Base-by-base conservation (phyloP, 257 asterid species). In the Paulownia fortunei region DNA sequence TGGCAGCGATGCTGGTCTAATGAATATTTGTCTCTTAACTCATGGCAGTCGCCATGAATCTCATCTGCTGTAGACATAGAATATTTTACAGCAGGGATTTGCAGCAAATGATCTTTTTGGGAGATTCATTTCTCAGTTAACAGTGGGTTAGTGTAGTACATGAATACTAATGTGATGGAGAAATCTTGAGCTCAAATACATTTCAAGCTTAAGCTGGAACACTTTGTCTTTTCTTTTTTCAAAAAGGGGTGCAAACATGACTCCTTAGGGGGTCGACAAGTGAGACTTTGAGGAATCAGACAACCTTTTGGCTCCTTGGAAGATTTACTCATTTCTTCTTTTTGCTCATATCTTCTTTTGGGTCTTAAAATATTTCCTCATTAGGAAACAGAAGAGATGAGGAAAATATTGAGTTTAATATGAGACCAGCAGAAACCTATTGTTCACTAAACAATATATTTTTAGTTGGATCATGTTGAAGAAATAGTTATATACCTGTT, bases 391-490 rank as follows among this genome's bases (percentile, higher is more conserved):
- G 60, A 21, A 72, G 32, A 3, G 23, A 15, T 52, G 55, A 74
- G 12, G 6, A 8, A 37, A 52, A 52, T 9, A 55, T 60, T 19
- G 72, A 44, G 58, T 67, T 47, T 54, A 1, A 2, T 37, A 44
- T 54, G 55, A 55, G 46, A 69, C 46, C 32, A 67, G 23, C n/a
- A 1, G 55, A 61, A 3, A 63, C 30, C 7, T 24, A 73, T 73
- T 58, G 32, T 59, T 73, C 21, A 21, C 46, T 41, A 23, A 47
- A 39, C n/a, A 15, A 26, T 58, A 23, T 24, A 39, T 74, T 36
- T 62, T 73, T 27, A 6, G 15, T 74, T 15, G 63, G 77, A 49
- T 63, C 56, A 65, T 76, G 54, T 23, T 76, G 58, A 51, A 52
- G 56, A 76, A 36, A 67, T 36, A 37, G 18, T 51, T 65, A 27